Percentiles rank a stretch among this genome's conserved stretches.
phyloP scores from a whole-genome alignment of 176 grass and related monocot species.

The Oryza brachyantha region DNA sequence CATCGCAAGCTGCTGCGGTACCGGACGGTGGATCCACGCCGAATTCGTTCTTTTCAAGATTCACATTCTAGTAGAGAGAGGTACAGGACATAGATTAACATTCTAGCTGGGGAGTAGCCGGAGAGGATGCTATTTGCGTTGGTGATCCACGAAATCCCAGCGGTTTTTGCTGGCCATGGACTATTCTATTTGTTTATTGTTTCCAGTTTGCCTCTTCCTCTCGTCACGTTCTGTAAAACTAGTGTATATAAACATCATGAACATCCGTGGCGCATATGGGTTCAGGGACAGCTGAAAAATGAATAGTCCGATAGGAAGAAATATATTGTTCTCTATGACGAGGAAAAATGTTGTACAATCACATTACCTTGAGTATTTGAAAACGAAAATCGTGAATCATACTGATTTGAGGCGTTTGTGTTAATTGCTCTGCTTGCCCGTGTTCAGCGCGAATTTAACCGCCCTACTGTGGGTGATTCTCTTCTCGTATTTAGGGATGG shows the following conservation, averaged over 20 bases:
- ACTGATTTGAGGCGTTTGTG: too few species aligned
- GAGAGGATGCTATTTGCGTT: neutral
- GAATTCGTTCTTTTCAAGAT: constrained; percentile 69
- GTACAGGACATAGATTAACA: constrained; percentile 18
- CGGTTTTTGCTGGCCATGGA: constrained; percentile 36
- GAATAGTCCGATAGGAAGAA: too few species aligned
- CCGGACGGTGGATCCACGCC: constrained; percentile 54
- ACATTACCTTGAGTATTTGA: too few species aligned
- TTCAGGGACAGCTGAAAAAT: too few species aligned
- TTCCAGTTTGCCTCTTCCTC: constrained; percentile 19
- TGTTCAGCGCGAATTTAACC: too few species aligned
- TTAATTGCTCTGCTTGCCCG: too few species aligned
- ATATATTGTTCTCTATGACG: too few species aligned
- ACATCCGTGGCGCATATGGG: too few species aligned
- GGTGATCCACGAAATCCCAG: neutral
- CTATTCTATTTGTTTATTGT: constrained; percentile 43
- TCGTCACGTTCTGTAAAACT: constrained; percentile 32
- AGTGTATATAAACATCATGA: constrained; percentile 32
- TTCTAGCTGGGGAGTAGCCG: constrained; percentile 33
- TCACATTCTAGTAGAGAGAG: constrained; percentile 49
- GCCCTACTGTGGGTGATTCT: too few species aligned
- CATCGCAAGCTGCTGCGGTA: constrained; percentile 40
- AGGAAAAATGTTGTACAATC: too few species aligned
- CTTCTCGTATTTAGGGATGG: too few species aligned
- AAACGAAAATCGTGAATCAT: too few species aligned